Evolutionary conservation across 805 yeast genomes (phyloP).

Genomic region (Dipodascus albidus): DNA sequence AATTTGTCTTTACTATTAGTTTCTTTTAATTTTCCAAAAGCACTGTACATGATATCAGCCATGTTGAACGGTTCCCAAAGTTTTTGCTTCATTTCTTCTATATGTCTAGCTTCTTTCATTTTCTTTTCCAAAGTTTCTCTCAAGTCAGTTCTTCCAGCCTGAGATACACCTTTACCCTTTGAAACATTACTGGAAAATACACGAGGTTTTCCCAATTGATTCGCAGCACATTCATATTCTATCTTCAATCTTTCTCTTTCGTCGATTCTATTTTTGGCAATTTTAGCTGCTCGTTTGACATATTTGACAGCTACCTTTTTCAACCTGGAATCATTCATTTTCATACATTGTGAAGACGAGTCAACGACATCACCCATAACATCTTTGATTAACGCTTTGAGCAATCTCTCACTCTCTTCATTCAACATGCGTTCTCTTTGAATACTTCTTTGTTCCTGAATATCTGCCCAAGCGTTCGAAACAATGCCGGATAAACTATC

Average conservation of each 20-base stretch:
- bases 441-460: conserved; percentile 16
- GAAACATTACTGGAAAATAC: conserved; percentile 15
- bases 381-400: conserved; percentile 36
- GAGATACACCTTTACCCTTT: conserved; percentile 17
- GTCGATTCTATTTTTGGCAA: conserved; percentile 18
- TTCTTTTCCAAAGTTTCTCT: conserved; percentile 5
- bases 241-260: conserved; percentile 29
- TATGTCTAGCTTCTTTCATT: conserved; percentile 15
- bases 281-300: conserved; percentile 24
- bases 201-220: conserved; percentile 23
- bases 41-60: conserved; percentile 26
- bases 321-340: conserved; percentile 24
- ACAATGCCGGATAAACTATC: conserved; percentile 1
- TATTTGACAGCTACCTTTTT: conserved; percentile 24
- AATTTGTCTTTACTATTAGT: conserved; percentile 22
- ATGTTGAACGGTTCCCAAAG: conserved; percentile 37
- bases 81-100: conserved; percentile 28
- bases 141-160: conserved; percentile 6
- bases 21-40: conserved; percentile 21
- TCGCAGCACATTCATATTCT: conserved; percentile 29
- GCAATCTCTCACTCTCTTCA: conserved; percentile 47
- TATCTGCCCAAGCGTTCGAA: conserved; percentile 8
- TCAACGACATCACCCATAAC: conserved; percentile 32
- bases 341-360: conserved; percentile 30
- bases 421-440: conserved; percentile 30